Evolutionary conservation across 805 yeast species (phyloP), one percentile per base, ranked within the genome.

Genomic region (Yarrowia keelungensis): DNA sequence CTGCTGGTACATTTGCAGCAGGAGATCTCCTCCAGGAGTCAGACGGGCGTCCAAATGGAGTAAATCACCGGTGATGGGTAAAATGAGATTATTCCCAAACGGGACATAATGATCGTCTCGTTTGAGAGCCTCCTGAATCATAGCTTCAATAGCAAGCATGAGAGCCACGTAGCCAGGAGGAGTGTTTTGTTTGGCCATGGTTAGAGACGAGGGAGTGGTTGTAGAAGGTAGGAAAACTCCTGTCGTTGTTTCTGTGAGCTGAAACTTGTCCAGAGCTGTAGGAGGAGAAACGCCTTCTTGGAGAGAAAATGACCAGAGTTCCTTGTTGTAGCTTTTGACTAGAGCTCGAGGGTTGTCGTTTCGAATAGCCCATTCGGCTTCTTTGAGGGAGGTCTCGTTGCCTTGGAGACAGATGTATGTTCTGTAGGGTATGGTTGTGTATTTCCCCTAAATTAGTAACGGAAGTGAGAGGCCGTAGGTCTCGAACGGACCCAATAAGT

Each of bases 221-320:
- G 73, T 72, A 15, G 75, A 71, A 0, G 77, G 72, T 46, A 75
- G 54, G 49, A 75, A 73, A 14, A 72, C 53, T 1, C 77, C 77
- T 16, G 75, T 73, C 2, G 75, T 69, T 2, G 74, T 75, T 64
- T 75, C 77, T 16, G 69, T 69, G n/a, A 75, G 69, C 10, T 70
- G 68, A 49, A 69, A 71, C 47, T 53, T 36, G n/a, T 62, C 65
- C 16, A 58, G 50, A 7, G 76, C 74, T 0, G 39, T 51, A 0
- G 75, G 75, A 10, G 74, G 69, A 9, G 66, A 46, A 5, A 43
- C 54, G 3, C 64, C 47, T 35, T 70, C 71, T 12, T 50, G 36
- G 3, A 72, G 32, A 2, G 75, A 70, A 67, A 75, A 75, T 2
- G 73, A 72, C 77, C 77, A 75, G n/a, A 75, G 70, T 69, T 75